Evolutionary conservation across 139 green algal genomes (phyloP), one percentile per base, ranked within the genome.

Genomic region (Chlorella sp.): DNA sequence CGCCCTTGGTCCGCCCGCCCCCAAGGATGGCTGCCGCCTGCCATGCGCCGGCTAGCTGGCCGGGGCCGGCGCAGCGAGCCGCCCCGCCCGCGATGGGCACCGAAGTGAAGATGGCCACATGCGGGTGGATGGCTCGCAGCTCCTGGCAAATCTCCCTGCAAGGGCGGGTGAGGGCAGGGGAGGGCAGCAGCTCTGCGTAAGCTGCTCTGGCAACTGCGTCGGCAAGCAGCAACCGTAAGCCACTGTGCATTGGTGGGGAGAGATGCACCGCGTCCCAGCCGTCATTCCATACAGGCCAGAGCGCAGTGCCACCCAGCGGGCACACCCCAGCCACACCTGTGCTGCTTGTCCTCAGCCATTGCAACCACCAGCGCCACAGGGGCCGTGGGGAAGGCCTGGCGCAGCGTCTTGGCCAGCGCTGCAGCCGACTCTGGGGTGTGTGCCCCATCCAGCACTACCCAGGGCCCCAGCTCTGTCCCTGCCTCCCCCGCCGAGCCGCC

Each of bases 261-360:
- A n/a, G n/a, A n/a, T n/a, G n/a, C n/a, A n/a, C n/a, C n/a, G n/a
- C n/a, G n/a, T n/a, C n/a, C n/a, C n/a, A n/a, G n/a, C n/a, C n/a
- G n/a, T n/a, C n/a, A n/a, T n/a, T n/a, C n/a, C n/a, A n/a, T n/a
- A n/a, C n/a, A n/a, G n/a, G n/a, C n/a, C n/a, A n/a, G n/a, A n/a
- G n/a, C n/a, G n/a, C n/a, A n/a, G n/a, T 9, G 23, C 6, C 32
- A 3, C 3, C 21, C 23, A 16, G 6, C 23, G 62, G 3, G 64
- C 70, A 60, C 56, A 60, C 89, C 47, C 47, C 38, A 26, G 85
- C 95, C 86, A 9, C 69, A 91, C 67, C 80, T 74, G 80, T 93
- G 87, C 64, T 97, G 86, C 89, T 98, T 98, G 87, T 98, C 95
- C 4, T 68, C 89, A 1, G 94, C 95, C 93, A 96, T 97, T 18